phyloP scores from a whole-genome alignment of 441 rosid genomes.

The Pelargonium citronellum region DNA sequence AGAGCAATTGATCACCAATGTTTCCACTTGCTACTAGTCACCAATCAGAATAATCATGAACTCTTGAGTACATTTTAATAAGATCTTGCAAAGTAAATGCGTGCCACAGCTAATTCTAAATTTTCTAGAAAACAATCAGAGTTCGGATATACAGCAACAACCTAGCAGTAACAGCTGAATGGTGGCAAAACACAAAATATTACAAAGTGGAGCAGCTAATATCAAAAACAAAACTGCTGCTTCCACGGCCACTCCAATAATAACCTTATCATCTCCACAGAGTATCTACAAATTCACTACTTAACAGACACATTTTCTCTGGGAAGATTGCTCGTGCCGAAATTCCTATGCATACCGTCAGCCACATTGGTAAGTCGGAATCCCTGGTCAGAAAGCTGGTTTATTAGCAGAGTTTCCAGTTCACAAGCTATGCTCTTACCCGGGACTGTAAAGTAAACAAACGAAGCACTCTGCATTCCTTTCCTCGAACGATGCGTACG shows the following conservation, averaged over 20 bases:
- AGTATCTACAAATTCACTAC: slow-evolving; percentile 15
- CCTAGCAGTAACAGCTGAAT: too few relatives aligned
- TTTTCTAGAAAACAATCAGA: too few relatives aligned
- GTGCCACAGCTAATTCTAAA: too few relatives aligned
- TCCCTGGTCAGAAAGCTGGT: slow-evolving; percentile 68
- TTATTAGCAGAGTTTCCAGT: slow-evolving; percentile 92
- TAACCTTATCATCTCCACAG: too few relatives aligned
- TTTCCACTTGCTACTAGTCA: too few relatives aligned
- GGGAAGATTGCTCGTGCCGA: slow-evolving; percentile 46
- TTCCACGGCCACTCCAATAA: slow-evolving; percentile 26
- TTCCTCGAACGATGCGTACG: slow-evolving; percentile 65
- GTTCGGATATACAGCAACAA: too few relatives aligned
- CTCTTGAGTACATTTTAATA: too few relatives aligned
- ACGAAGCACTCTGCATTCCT: slow-evolving; percentile 65
- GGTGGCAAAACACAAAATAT: too few relatives aligned
- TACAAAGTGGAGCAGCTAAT: slow-evolving; percentile 37
- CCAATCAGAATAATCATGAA: too few relatives aligned
- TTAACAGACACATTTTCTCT: slow-evolving; percentile 34
- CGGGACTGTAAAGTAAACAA: slow-evolving; percentile 65
- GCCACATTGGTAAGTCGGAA: slow-evolving; percentile 61
- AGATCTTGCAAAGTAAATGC: too few relatives aligned
- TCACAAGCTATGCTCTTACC: slow-evolving; percentile 95
- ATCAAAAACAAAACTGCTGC: slow-evolving; percentile 52
- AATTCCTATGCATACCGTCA: slow-evolving; percentile 89
- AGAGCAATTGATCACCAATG: too few relatives aligned